phyloP scores from a whole-genome alignment of 2,329 filamentous ascomycete genomes.

The Claviceps citrina region DNA sequence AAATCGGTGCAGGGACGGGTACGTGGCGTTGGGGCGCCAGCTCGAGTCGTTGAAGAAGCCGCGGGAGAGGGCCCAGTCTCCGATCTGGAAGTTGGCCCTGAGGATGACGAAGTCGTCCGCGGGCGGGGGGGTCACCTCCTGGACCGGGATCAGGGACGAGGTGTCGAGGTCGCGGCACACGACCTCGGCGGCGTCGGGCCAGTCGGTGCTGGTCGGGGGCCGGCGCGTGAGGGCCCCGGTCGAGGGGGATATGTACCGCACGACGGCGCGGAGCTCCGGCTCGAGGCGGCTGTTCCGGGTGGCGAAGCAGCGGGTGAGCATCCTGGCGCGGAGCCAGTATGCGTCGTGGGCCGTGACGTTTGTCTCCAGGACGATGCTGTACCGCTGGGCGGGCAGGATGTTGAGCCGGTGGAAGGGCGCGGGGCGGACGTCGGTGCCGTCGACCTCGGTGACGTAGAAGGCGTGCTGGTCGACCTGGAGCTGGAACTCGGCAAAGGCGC shows the following conservation, averaged over 20 bases:
- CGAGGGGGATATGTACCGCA: conserved; percentile 14
- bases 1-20: conserved; percentile 22
- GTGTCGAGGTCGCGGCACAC: conserved; percentile 39
- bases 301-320: conserved; percentile 25
- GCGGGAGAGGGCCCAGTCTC: conserved; percentile 34
- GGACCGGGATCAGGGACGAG: conserved; percentile 25
- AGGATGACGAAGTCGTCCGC: conserved; percentile 28
- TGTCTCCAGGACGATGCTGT: conserved; percentile 48
- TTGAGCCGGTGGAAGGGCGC: conserved; percentile 44
- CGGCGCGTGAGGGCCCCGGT: neutral
- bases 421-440: conserved; percentile 51
- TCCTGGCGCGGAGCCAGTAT: conserved; percentile 48
- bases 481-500: conserved; percentile 57
- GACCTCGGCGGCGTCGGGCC: conserved; percentile 31
- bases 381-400: conserved; percentile 55
- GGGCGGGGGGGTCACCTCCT: conserved; percentile 20
- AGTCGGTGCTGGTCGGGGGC: conserved; percentile 30
- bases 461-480: conserved; percentile 53
- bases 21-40: conserved; percentile 26
- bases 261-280: conserved; percentile 16
- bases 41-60: conserved; percentile 40
- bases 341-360: conserved; percentile 36
- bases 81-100: conserved; percentile 39
- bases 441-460: conserved; percentile 52
- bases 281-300: conserved; percentile 17